phyloP scores from a whole-genome alignment of 2,329 filamentous ascomycete species.

The Claviceps arundinis region DNA sequence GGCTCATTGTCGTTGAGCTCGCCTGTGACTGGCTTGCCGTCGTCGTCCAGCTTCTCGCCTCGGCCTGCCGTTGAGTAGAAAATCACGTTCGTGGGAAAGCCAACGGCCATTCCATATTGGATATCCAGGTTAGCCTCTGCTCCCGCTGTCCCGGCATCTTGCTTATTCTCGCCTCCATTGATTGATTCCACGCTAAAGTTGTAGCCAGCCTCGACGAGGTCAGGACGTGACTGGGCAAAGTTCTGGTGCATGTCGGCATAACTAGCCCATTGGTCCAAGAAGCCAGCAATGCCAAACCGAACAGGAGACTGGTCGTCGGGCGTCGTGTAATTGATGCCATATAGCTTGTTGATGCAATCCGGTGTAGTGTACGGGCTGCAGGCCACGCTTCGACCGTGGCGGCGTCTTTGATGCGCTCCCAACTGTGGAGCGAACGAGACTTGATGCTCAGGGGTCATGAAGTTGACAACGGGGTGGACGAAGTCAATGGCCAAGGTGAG shows the following conservation, averaged over 20 bases:
- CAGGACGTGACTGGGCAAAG: conserved; percentile 21
- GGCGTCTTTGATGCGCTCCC: not conserved
- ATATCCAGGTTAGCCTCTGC: conserved; percentile 35
- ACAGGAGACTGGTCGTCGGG: conserved; percentile 19
- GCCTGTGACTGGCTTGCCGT: conserved; percentile 20
- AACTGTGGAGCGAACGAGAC: conserved; percentile 7
- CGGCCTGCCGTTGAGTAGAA: conserved; percentile 34
- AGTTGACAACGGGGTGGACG: conserved; percentile 35
- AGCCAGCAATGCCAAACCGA: conserved; percentile 34
- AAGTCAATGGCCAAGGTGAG: conserved; percentile 29
- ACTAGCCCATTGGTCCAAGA: conserved; percentile 34
- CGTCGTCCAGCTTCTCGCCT: conserved; percentile 25
- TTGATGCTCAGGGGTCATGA: conserved; percentile 28
- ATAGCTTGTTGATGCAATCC: conserved; percentile 29
- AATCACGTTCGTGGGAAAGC: conserved; percentile 28
- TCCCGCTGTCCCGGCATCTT: conserved; percentile 23
- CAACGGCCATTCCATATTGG: conserved; percentile 33
- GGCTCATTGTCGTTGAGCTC: conserved; percentile 37
- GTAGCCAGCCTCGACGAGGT: conserved; percentile 21
- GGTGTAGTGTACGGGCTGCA: conserved; percentile 19
- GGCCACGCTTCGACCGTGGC: not conserved
- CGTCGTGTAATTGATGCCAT: conserved; percentile 28
- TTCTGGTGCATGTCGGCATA: conserved; percentile 28
- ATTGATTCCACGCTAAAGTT: conserved; percentile 28
- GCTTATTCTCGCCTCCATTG: conserved; percentile 31